Evolutionary conservation across 352 stramenopile species (phyloP).

Genomic region (Lagenidium sp.): DNA sequence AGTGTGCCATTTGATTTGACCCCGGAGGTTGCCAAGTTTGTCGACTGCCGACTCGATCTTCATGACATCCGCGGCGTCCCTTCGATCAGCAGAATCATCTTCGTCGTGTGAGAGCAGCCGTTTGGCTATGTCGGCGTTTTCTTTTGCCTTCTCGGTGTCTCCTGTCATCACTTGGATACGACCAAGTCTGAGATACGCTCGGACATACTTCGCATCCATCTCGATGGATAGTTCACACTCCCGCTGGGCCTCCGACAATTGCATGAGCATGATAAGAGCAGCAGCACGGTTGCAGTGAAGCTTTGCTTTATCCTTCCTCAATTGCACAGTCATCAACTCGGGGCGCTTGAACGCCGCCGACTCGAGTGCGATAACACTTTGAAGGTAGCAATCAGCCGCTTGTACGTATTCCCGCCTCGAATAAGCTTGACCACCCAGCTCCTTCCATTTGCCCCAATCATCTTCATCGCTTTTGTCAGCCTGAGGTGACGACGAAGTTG

Average conservation of each 20-base stretch:
- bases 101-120: slow-evolving; percentile 22
- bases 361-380: slow-evolving; percentile 41
- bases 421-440: slow-evolving; percentile 40
- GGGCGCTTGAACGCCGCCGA: slow-evolving; percentile 19
- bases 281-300: slow-evolving; percentile 72
- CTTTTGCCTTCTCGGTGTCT: slow-evolving; percentile 38
- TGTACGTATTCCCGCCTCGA: slow-evolving; percentile 27
- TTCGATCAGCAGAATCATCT: slow-evolving; percentile 16
- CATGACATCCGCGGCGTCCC: slow-evolving; percentile 28
- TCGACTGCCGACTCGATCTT: slow-evolving; percentile 50
- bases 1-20: slow-evolving; percentile 51
- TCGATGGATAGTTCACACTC: slow-evolving; percentile 62
- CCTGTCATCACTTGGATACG: slow-evolving; percentile 67
- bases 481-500: no score
- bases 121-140: slow-evolving; percentile 36
- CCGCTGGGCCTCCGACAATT: slow-evolving; percentile 56
- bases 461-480: no score
- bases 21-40: slow-evolving; percentile 30
- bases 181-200: slow-evolving; percentile 56
- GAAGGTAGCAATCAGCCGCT: slow-evolving; percentile 34
- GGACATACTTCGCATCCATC: slow-evolving; percentile 53
- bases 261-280: slow-evolving; percentile 71
- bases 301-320: slow-evolving; percentile 74
- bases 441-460: slow-evolving; percentile 60
- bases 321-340: slow-evolving; percentile 19